These are phyloP conservation scores for Termitomyces sp. DNA, from an alignment of 768 basidiomycete species.

Conservation along the genomic window DNA sequence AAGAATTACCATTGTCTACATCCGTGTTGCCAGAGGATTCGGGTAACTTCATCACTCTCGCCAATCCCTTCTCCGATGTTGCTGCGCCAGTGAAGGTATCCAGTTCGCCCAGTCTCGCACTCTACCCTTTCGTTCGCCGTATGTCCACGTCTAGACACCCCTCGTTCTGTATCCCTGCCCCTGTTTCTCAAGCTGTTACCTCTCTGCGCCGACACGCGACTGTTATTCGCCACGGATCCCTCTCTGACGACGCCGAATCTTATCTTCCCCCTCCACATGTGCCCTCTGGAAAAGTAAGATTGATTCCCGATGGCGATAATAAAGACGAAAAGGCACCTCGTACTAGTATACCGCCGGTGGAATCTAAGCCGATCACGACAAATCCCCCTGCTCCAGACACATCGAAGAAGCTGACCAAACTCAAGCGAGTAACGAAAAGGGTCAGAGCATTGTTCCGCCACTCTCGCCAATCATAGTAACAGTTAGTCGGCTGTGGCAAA, in stretches of 20 bases:
- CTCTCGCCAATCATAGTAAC: background rate
- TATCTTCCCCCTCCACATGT: constrained; percentile 3
- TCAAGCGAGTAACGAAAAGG: background rate
- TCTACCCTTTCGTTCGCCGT: constrained; percentile 6
- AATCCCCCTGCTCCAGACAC: background rate
- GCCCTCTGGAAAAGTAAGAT: background rate
- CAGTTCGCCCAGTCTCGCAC: background rate
- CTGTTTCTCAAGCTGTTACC: background rate
- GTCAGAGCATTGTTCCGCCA: background rate
- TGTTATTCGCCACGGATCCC: background rate
- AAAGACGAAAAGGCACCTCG: background rate
- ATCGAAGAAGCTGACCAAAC: background rate
- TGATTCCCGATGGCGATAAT: background rate
- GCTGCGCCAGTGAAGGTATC: constrained; percentile 2
- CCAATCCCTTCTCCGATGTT: constrained; percentile 3
- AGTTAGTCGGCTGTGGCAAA: no score
- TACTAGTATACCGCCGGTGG: no score
- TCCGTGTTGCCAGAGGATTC: background rate
- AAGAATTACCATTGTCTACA: background rate
- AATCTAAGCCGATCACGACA: background rate
- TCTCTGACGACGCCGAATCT: background rate
- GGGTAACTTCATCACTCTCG: background rate
- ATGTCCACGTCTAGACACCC: constrained; percentile 1
- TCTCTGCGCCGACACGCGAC: background rate
- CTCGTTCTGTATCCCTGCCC: background rate